Evolutionary conservation across 2,329 filamentous ascomycete genomes (phyloP), one percentile per base, ranked within the genome.

Genomic region (Endocalyx cinctus): DNA sequence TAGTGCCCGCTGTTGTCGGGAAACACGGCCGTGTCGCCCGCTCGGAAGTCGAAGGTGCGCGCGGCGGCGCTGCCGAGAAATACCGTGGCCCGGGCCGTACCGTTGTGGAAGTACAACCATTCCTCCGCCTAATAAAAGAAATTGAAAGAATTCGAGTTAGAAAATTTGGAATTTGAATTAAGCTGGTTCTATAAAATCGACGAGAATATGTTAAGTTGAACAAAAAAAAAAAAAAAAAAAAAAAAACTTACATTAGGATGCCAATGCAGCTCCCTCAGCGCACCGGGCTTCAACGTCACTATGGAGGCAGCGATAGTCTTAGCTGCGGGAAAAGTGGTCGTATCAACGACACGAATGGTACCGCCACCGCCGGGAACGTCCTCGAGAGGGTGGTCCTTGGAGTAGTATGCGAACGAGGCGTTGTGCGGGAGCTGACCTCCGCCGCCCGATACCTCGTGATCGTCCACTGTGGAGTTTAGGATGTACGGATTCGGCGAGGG

Each of bases 81-180:
- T 3, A 82, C 74, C 0, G 78, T 83, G 0, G 79, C 79, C 17
- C 73, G 70, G 1, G 63, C 80, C 3, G 65, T 57, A 16, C 79
- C 81, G 38, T 72, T 63, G 51, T 82, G 77, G 61, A 85, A 84
- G 58, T 83, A 84, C 3, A 84, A 57, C 80, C 81, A 84, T 53
- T 84, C 80, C 46, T 83, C 77, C 5, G 76, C 75, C 73, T 79
- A 37, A 10, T 15, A 27, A 1, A 37, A 10, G 16, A 27, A n/a
- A n/a, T 23, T 8, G 20, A 23, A 23, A n/a, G 20, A 23, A 23
- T 8, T 8, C n/a, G 8, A 23, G 20, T n/a, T n/a, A n/a, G n/a
- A n/a, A n/a, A n/a, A n/a, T n/a, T n/a, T n/a, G n/a, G n/a, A n/a
- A n/a, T n/a, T n/a, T n/a, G n/a, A n/a, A n/a, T n/a, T n/a, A n/a